Evolutionary conservation across 2,329 filamentous ascomycete species (phyloP), one percentile per base, ranked within the genome.

Genomic region (Rhinocladiella mackenziei): DNA sequence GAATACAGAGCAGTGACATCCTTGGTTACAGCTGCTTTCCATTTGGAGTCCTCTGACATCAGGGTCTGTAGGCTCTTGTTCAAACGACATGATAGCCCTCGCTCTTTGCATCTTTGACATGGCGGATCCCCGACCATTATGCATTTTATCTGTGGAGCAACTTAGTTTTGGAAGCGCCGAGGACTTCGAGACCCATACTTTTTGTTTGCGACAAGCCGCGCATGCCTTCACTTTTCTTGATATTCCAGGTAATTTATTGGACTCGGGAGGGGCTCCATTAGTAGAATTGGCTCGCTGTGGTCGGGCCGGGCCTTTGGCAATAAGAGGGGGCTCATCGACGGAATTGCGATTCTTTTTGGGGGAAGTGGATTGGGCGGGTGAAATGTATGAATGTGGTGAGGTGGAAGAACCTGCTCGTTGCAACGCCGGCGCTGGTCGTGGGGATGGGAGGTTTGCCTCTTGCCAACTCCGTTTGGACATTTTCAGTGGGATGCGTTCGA

Each of bases 171-270:
- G 18, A 17, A 7, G 18, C 4, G 9, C 10, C 6, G 30, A 17
- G 15, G 11, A 26, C 15, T 4, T 25, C 4, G 7, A 14, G 32
- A 7, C 45, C 22, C 36, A 33, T 34, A 75, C 73, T 59, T 76
- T 76, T 50, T 75, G 73, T 45, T 73, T 70, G 48, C 74, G 69
- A 56, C 73, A 76, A 50, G 73, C 69, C 7, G 72, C 74, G 55
- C 73, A 76, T 19, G 73, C 73, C 30, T 67, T 65, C 55, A 70
- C 68, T 53, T 66, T 65, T 45, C 68, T 64, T 17, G 67, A 69
- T 25, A 70, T 69, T 15, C 55, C 54, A 4, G 55, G 55, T 22
- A 57, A 34, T 32, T 50, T 57, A n/a, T 20, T 23, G 4, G 29
- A 36, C 15, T 54, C 53, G 10, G 23, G 35, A 13, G 32, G 11